phyloP scores from a whole-genome alignment of 768 basidiomycete species.

The Mycena epipterygia region DNA sequence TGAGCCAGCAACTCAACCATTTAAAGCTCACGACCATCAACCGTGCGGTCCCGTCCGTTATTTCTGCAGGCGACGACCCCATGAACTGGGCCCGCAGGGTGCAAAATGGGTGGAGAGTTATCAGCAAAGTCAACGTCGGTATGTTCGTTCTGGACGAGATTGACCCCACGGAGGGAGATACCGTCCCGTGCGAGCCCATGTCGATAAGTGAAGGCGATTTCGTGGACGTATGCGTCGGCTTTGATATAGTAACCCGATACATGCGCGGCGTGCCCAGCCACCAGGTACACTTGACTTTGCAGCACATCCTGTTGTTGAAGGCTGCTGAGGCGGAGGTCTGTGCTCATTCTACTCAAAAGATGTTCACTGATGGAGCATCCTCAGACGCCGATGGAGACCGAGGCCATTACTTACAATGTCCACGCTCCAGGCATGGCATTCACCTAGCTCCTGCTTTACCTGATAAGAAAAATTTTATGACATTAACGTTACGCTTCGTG shows the following conservation, averaged over 20 bases:
- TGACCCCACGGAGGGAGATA: not conserved
- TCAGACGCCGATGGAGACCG: too few relatives aligned
- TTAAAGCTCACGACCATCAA: not conserved
- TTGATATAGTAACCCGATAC: not conserved
- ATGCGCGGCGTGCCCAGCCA: too few relatives aligned
- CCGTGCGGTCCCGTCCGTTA: not conserved
- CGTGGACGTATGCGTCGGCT: slow-evolving; percentile 10
- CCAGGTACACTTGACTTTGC: not conserved
- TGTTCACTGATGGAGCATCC: too few relatives aligned
- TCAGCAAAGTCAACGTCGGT: not conserved
- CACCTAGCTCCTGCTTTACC: too few relatives aligned
- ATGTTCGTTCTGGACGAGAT: not conserved
- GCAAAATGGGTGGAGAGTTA: not conserved
- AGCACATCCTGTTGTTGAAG: not conserved
- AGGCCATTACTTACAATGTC: too few relatives aligned
- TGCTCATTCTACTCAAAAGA: too few relatives aligned
- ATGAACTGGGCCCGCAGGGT: not conserved
- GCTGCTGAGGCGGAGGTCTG: not conserved
- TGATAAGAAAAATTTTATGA: too few relatives aligned
- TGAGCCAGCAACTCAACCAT: not conserved
- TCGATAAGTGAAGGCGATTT: not conserved
- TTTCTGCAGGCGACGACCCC: not conserved
- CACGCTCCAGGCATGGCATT: too few relatives aligned
- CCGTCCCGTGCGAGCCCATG: not conserved
- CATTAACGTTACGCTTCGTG: too few relatives aligned